These are phyloP conservation scores for Eurotiales sp. DNA, from an alignment of 2,329 filamentous ascomycete species.

Conservation along the genomic window DNA sequence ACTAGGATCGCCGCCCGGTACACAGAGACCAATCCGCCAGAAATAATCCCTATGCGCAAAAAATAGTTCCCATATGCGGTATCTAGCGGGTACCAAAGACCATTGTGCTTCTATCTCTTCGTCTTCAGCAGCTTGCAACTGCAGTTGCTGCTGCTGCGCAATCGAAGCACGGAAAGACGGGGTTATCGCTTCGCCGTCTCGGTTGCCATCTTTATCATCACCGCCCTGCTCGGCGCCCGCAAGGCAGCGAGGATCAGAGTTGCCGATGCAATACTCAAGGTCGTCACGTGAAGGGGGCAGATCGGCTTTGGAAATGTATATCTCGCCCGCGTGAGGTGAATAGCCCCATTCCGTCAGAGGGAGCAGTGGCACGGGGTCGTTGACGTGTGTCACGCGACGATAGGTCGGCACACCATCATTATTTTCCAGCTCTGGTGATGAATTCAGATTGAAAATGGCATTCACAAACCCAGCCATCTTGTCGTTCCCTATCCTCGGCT, in stretches of 20 bases:
- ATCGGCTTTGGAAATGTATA: slow-evolving; percentile 71
- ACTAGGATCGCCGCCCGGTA: slow-evolving; percentile 63
- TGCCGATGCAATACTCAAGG: slow-evolving; percentile 66
- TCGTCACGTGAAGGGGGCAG: slow-evolving; percentile 67
- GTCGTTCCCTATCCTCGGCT: slow-evolving; percentile 64
- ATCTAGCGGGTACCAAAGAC: slow-evolving; percentile 47
- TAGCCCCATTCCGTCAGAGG: slow-evolving; percentile 89
- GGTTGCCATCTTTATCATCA: neutral
- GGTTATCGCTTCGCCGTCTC: neutral
- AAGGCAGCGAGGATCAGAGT: slow-evolving; percentile 69
- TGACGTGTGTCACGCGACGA: slow-evolving; percentile 76
- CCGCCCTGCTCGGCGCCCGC: slow-evolving; percentile 56
- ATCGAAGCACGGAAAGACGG: neutral
- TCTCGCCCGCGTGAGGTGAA: slow-evolving; percentile 76
- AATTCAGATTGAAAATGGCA: slow-evolving; percentile 43
- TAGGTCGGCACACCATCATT: slow-evolving; percentile 43
- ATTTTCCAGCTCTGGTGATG: neutral
- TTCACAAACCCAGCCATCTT: slow-evolving; percentile 54
- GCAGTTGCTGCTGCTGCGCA: neutral
- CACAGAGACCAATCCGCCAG: slow-evolving; percentile 84
- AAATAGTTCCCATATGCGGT: slow-evolving; percentile 84
- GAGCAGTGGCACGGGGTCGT: slow-evolving; percentile 85
- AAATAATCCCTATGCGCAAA: slow-evolving; percentile 97
- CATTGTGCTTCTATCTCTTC: slow-evolving; percentile 11
- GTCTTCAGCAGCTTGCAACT: neutral